Conservation (phyloP, 805 yeast species). For the Monosporozyma solicola region DNA sequence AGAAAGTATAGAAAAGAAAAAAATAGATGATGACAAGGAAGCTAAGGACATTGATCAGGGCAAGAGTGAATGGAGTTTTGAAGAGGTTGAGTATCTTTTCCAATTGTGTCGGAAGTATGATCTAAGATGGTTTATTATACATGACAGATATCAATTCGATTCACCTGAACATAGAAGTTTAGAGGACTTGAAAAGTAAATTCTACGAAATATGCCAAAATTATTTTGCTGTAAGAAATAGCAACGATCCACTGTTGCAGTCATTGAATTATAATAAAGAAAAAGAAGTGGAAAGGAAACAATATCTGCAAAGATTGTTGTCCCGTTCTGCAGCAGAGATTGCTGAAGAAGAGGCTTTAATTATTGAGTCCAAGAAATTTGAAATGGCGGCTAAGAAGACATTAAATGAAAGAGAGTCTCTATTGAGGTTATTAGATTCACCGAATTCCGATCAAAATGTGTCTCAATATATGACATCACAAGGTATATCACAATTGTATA, state of each 20-base stretch:
- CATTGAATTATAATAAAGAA: constrained; percentile 58
- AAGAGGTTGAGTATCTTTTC: constrained; percentile 74
- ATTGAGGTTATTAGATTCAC: constrained; percentile 74
- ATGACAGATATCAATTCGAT: constrained; percentile 43
- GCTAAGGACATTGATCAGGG: constrained; percentile 2
- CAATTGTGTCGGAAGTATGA: constrained; percentile 49
- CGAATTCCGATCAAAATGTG: constrained; percentile 67
- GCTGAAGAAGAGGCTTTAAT: constrained; percentile 96
- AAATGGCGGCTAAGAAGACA: constrained; percentile 84
- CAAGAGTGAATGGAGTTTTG: constrained; percentile 48
- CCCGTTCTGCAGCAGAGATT: constrained; percentile 88
- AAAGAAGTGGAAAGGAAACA: constrained; percentile 74
- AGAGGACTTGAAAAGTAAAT: constrained; percentile 79
- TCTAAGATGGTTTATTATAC: constrained; percentile 54
- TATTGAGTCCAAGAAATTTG: constrained; percentile 86
- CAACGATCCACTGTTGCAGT: constrained; percentile 46
- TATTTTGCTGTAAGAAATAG: constrained; percentile 39
- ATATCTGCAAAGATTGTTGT: constrained; percentile 65
- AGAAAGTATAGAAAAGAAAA: constrained; percentile 8
- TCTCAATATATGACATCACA: constrained; percentile 75
- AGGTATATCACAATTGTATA: constrained; percentile 81
- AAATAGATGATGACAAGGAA: constrained; percentile 4
- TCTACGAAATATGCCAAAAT: constrained; percentile 57
- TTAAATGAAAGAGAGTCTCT: constrained; percentile 72
- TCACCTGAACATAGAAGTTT: constrained; percentile 35